A percentile compares a stretch with the other conserved stretches of the same genome.
Evolutionary conservation across 2,329 filamentous ascomycete species (phyloP).

Genomic region (Epichloe hybrida): DNA sequence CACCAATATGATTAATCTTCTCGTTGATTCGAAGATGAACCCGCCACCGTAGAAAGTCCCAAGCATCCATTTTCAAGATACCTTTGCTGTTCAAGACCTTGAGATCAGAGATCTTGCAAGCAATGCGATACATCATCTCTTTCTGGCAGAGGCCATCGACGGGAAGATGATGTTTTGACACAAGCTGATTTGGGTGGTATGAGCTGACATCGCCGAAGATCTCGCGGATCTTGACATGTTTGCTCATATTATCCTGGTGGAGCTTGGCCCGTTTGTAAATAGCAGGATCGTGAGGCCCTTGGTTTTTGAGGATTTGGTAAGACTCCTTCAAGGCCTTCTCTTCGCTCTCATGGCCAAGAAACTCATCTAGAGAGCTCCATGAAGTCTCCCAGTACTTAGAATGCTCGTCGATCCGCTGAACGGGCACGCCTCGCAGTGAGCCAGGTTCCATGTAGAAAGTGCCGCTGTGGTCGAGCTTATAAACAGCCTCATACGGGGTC

Average conservation of each 20-base stretch:
- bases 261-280: constrained; percentile 10
- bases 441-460: constrained; percentile 13
- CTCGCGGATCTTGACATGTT: constrained; percentile 20
- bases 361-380: constrained; percentile 19
- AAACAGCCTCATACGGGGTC: constrained; percentile 8
- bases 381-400: constrained; percentile 17
- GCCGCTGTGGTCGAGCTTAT: constrained; percentile 11
- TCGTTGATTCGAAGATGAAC: constrained; percentile 10
- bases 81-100: constrained; percentile 11
- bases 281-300: constrained; percentile 5
- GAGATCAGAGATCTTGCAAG: constrained; percentile 20
- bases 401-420: constrained; percentile 15
- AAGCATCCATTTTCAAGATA: constrained; percentile 22
- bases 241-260: constrained; percentile 19
- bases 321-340: constrained; percentile 12
- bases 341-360: constrained; percentile 13
- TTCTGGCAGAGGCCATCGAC: constrained; percentile 18
- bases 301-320: background rate
- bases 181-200: constrained; percentile 25
- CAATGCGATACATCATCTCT: constrained; percentile 23
- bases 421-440: constrained; percentile 14
- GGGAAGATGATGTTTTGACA: constrained; percentile 20
- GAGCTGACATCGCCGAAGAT: constrained; percentile 17
- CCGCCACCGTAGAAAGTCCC: constrained; percentile 25
- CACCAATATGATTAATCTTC: constrained; percentile 1